Conservation (phyloP, 371 early-diverging fungal species). For the Zychaea mexicana region DNA sequence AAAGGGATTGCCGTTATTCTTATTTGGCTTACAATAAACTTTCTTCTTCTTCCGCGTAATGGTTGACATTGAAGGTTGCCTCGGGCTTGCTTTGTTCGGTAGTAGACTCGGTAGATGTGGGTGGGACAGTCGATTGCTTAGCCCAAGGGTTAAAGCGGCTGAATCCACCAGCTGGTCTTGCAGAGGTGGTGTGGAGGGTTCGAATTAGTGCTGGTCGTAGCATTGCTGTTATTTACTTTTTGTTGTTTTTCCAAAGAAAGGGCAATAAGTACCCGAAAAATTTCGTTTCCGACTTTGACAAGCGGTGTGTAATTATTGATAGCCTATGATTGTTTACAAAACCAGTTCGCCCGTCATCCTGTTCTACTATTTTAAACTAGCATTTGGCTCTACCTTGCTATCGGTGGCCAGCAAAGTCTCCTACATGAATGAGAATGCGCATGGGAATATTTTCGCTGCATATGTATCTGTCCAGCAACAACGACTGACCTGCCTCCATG, state of each 20-base stretch:
- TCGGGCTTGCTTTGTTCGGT: slow-evolving; percentile 1
- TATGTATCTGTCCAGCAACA: too few relatives aligned
- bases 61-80: slow-evolving; percentile 4
- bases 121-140: slow-evolving; percentile 15
- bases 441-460: too few relatives aligned
- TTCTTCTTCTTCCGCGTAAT: slow-evolving; percentile 1
- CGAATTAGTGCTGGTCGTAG: neutral
- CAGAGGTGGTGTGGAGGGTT: neutral
- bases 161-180: slow-evolving; percentile 28
- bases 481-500: too few relatives aligned
- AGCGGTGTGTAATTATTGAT: too few relatives aligned
- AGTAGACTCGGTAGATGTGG: slow-evolving; percentile 20
- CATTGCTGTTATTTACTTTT: neutral
- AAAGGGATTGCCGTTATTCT: neutral
- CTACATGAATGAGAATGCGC: too few relatives aligned
- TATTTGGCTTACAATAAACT: slow-evolving; percentile 1
- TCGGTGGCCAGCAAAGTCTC: too few relatives aligned
- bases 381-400: too few relatives aligned
- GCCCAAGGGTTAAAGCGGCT: slow-evolving; percentile 53
- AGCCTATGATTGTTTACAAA: too few relatives aligned
- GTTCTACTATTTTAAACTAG: too few relatives aligned
- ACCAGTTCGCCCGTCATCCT: too few relatives aligned
- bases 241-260: neutral
- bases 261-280: neutral
- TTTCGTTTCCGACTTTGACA: too few relatives aligned